A percentile compares a stretch with the other conserved stretches of the same genome.
Evolutionary conservation across 768 basidiomycete species (phyloP).

Genomic region (Lentinula boryana): DNA sequence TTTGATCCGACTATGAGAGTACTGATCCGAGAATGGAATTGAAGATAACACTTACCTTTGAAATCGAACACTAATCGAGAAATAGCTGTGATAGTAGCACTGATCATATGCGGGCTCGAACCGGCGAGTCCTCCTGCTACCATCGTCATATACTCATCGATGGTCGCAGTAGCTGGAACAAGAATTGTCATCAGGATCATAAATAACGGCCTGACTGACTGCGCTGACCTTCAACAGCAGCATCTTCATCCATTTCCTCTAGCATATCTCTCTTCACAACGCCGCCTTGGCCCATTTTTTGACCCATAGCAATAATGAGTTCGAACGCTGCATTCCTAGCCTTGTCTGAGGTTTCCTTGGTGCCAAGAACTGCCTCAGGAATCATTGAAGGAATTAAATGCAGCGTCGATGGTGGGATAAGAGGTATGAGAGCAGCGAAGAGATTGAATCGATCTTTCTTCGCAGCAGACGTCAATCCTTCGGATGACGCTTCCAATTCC

Average conservation of each 20-base stretch:
- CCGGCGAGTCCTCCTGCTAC: slow-evolving; percentile 91
- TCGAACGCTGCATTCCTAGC: slow-evolving; percentile 88
- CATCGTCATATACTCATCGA: slow-evolving; percentile 97
- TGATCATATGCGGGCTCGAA: slow-evolving; percentile 95
- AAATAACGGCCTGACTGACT: slow-evolving; percentile 9
- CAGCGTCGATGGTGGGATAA: slow-evolving; percentile 63
- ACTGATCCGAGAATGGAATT: background rate
- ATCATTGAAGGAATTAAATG: slow-evolving; percentile 86
- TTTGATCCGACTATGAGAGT: slow-evolving; percentile 19
- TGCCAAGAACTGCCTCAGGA: slow-evolving; percentile 91
- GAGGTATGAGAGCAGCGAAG: slow-evolving; percentile 60
- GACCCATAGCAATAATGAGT: slow-evolving; percentile 84
- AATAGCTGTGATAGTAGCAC: slow-evolving; percentile 91
- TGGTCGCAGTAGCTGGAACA: slow-evolving; percentile 52
- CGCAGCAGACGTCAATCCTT: slow-evolving; percentile 71
- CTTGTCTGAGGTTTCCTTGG: slow-evolving; percentile 95
- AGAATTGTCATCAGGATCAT: slow-evolving; percentile 8
- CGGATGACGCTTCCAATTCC: slow-evolving; percentile 57
- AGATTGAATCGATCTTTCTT: slow-evolving; percentile 91
- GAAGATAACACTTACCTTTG: slow-evolving; percentile 51
- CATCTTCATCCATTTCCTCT: slow-evolving; percentile 80
- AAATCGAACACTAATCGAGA: slow-evolving; percentile 95
- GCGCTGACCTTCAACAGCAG: slow-evolving; percentile 38
- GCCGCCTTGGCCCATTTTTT: slow-evolving; percentile 86
- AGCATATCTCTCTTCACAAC: slow-evolving; percentile 70